phyloP scores from a whole-genome alignment of 2,329 filamentous ascomycete species.

The Fusarium brachygibbosum region DNA sequence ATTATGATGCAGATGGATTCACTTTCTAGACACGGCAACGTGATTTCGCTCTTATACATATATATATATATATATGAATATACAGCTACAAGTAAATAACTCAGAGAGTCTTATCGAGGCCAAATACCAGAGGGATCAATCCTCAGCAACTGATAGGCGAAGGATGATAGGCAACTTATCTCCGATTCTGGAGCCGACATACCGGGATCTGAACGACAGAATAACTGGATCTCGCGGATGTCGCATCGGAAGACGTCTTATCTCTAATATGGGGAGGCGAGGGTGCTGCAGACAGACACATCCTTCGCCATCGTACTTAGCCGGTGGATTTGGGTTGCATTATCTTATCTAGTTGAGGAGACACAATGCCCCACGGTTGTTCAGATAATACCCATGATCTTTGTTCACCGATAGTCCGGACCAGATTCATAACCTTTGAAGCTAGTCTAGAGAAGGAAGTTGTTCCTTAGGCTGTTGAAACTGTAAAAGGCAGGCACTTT shows the following conservation, averaged over 20 bases:
- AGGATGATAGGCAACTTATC: background rate
- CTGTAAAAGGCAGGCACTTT: background rate
- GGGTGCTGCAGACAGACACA: background rate
- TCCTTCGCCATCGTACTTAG: background rate
- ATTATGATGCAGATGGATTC: background rate
- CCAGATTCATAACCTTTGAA: too few relatives aligned
- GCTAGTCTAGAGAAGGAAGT: background rate
- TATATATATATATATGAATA: background rate
- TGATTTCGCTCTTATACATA: background rate
- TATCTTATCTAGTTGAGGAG: background rate
- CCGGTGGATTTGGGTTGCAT: slow-evolving; percentile 2
- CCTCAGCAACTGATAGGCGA: background rate
- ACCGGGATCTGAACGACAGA: too few relatives aligned
- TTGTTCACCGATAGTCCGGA: background rate
- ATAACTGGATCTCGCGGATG: background rate
- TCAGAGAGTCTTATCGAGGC: background rate
- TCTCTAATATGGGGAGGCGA: background rate
- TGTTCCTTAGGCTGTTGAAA: background rate
- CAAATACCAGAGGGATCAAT: too few relatives aligned
- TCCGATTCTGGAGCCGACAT: background rate
- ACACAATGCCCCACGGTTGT: background rate
- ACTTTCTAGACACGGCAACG: accelerated
- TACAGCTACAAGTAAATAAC: background rate
- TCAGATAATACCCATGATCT: background rate
- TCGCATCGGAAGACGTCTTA: background rate